A percentile compares a stretch with the other conserved stretches of the same genome.
Evolutionary conservation across 2,329 filamentous ascomycete genomes (phyloP).

Genomic region (Furcasterigmium furcatum): DNA sequence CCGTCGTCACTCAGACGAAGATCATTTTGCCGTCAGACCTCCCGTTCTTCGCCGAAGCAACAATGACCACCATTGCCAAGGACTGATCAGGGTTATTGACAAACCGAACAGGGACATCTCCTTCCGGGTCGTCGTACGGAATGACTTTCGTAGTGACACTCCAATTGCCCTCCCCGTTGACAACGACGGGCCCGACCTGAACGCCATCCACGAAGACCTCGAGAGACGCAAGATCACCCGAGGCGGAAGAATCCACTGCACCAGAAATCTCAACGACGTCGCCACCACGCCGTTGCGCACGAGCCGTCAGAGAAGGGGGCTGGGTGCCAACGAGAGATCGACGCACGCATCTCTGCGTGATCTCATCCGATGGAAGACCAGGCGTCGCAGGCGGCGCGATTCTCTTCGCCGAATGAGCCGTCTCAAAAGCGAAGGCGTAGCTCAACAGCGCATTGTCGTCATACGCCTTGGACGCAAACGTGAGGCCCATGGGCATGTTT

Average conservation of each 20-base stretch:
- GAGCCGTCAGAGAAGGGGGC: neutral
- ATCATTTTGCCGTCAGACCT: slow-evolving; percentile 2
- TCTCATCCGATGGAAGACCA: neutral
- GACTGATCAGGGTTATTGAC: neutral
- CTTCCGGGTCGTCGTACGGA: neutral
- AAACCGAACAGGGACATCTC: neutral
- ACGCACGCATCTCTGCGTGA: neutral
- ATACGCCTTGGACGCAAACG: slow-evolving; percentile 19
- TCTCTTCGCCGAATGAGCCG: slow-evolving; percentile 2
- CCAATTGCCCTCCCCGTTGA: neutral
- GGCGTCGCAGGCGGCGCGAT: neutral
- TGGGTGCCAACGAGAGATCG: neutral
- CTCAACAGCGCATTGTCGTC: slow-evolving; percentile 18
- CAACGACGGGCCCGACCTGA: neutral
- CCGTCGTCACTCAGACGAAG: slow-evolving; percentile 2
- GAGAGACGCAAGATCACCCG: neutral
- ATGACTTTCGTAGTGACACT: neutral
- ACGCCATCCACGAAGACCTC: slow-evolving; percentile 4
- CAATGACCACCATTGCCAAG: slow-evolving; percentile 3
- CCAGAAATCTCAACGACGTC: neutral
- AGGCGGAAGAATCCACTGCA: neutral
- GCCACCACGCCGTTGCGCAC: neutral
- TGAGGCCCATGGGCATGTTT: slow-evolving; percentile 21
- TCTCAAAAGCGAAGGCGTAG: slow-evolving; percentile 19
- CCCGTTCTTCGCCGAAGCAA: neutral